A percentile compares a stretch with the other conserved stretches of the same genome.
phyloP scores from a whole-genome alignment of 2,329 filamentous ascomycete genomes.

The Epichloe sp. region DNA sequence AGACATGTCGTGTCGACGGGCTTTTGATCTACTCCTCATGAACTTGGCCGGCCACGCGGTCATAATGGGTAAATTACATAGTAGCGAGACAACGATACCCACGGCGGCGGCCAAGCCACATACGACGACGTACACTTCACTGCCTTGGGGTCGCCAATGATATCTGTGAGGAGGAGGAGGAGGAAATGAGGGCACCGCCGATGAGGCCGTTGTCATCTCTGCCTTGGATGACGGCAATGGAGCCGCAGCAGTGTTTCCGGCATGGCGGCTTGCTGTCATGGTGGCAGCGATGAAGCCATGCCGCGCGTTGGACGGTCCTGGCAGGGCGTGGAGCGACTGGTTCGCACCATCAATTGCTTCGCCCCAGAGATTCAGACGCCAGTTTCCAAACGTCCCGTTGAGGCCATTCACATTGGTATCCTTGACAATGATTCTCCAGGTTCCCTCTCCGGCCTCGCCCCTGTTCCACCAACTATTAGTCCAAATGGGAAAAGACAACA shows the following conservation, averaged over 20 bases:
- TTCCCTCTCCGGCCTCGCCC: neutral
- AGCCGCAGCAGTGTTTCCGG: neutral
- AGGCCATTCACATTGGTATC: neutral
- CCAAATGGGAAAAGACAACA: neutral
- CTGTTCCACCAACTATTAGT: neutral
- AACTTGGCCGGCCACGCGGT: neutral
- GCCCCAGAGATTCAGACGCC: neutral
- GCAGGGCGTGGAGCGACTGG: neutral
- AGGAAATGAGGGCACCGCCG: neutral
- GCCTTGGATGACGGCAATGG: neutral
- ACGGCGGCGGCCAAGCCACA: neutral
- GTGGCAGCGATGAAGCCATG: neutral
- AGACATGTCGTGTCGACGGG: neutral
- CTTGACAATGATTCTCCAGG: neutral
- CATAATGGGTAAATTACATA: neutral
- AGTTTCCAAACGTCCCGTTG: neutral
- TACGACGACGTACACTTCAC: neutral
- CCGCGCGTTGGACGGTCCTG: neutral
- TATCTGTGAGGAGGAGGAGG: neutral
- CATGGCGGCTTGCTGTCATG: neutral
- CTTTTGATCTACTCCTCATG: neutral
- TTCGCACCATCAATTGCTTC: neutral
- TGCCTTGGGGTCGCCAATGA: neutral
- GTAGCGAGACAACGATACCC: neutral
- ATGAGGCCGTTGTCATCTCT: neutral